phyloP scores from a whole-genome alignment of 1,284 basidiomycete genomes.

The Sanguinoderma infundibulare region DNA sequence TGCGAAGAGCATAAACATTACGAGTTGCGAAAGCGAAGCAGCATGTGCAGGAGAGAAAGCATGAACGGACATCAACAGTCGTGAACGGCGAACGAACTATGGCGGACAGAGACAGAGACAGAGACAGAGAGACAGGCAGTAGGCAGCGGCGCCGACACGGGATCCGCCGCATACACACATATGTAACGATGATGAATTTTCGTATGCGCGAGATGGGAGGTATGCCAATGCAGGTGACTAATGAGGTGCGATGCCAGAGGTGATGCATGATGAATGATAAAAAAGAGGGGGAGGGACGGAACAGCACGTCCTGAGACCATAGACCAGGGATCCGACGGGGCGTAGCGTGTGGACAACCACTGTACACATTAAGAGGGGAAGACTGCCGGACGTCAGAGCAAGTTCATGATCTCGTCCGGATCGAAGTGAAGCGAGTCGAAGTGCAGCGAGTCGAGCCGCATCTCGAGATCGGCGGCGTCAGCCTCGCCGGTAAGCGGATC shows the following conservation, averaged over 20 bases:
- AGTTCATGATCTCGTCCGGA: slow-evolving; percentile 42
- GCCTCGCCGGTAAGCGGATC: slow-evolving; percentile 6
- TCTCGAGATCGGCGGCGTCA: slow-evolving; percentile 54
- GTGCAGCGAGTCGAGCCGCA: slow-evolving; percentile 69
- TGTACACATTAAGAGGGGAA: neutral
- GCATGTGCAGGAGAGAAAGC: slow-evolving; percentile 13
- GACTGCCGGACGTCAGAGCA: slow-evolving; percentile 38
- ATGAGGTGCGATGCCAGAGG: slow-evolving; percentile 2
- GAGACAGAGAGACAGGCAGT: neutral
- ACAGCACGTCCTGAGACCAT: neutral
- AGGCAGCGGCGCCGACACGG: too few relatives aligned
- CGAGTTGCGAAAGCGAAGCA: slow-evolving; percentile 10
- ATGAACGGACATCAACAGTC: slow-evolving; percentile 19
- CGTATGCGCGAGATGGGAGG: neutral
- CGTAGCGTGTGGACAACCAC: neutral
- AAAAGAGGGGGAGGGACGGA: neutral
- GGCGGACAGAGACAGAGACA: neutral
- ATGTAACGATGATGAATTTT: neutral
- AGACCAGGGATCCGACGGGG: neutral
- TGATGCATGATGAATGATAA: neutral
- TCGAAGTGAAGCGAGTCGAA: slow-evolving; percentile 72
- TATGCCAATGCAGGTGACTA: slow-evolving; percentile 6
- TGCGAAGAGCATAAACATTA: neutral
- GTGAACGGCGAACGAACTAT: slow-evolving; percentile 6
- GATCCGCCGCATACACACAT: neutral